phyloP scores from a whole-genome alignment of 2,329 filamentous ascomycete genomes.

The Fusarium hostae region DNA sequence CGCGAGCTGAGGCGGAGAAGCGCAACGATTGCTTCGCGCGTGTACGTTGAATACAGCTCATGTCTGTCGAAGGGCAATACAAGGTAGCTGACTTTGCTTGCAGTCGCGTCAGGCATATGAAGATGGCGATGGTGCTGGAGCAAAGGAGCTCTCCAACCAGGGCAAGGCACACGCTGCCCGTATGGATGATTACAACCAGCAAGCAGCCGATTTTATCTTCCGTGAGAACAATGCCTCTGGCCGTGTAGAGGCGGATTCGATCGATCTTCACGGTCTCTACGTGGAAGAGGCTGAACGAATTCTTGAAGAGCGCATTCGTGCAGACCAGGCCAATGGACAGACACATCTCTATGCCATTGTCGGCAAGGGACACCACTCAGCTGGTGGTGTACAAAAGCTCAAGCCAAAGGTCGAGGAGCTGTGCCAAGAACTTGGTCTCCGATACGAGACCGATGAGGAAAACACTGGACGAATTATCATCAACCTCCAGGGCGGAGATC shows the following conservation, averaged over 20 bases:
- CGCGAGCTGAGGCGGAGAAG: conserved; percentile 82
- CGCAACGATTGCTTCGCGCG: conserved; percentile 80
- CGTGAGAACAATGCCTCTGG: conserved; percentile 88
- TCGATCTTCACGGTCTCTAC: conserved; percentile 94
- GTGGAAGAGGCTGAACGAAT: conserved; percentile 96
- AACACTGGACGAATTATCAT: conserved; percentile 92
- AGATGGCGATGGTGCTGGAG: conserved; percentile 82
- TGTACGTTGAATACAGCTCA: conserved; percentile 56
- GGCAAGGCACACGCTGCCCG: conserved; percentile 84
- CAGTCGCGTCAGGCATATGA: conserved; percentile 84
- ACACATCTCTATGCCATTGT: conserved; percentile 93
- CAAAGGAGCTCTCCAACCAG: conserved; percentile 85
- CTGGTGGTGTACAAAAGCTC: conserved; percentile 87
- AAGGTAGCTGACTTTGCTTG: conserved; percentile 16
- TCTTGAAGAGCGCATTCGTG: conserved; percentile 83
- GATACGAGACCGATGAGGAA: conserved; percentile 87
- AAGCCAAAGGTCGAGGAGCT: conserved; percentile 94
- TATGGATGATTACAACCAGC: conserved; percentile 90
- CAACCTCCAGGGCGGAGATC: conserved; percentile 80
- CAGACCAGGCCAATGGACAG: conserved; percentile 78
- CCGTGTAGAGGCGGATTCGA: conserved; percentile 80
- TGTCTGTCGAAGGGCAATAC: neutral
- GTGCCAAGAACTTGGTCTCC: conserved; percentile 82
- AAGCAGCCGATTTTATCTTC: conserved; percentile 95
- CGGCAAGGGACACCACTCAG: conserved; percentile 91